phyloP scores from a whole-genome alignment of 495 filamentous ascomycete genomes.

The Penicillium robsamsonii region DNA sequence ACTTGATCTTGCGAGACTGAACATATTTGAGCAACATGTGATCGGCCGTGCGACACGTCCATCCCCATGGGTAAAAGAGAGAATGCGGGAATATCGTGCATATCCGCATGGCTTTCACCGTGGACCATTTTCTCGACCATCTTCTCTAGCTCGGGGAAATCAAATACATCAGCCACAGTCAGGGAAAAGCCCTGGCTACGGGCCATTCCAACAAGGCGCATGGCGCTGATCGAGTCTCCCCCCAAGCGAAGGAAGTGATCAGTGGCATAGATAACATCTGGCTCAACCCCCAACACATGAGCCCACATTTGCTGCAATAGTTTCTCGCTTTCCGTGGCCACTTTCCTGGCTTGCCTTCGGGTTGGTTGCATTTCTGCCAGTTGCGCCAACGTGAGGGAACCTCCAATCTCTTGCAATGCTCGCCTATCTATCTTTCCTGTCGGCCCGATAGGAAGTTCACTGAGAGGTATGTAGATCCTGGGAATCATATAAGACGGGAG shows the following conservation, averaged over 20 bases:
- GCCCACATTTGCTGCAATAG: not conserved
- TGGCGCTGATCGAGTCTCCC: not conserved
- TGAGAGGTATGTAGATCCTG: not conserved
- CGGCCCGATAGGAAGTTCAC: not conserved
- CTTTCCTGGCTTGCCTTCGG: not conserved
- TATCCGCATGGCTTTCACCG: not conserved
- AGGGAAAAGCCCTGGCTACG: not conserved
- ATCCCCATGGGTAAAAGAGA: not conserved
- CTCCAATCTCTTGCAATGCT: not conserved
- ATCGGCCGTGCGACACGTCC: not conserved
- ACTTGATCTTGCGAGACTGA: not conserved
- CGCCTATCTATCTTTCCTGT: not conserved
- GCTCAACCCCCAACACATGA: not conserved
- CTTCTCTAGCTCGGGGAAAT: not conserved
- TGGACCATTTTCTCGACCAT: not conserved
- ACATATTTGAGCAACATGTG: not conserved
- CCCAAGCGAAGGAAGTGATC: not conserved
- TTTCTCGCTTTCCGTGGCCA: not conserved
- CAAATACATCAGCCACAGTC: not conserved
- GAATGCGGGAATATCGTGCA: not conserved
- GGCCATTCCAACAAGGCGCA: not conserved
- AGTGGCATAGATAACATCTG: not conserved
- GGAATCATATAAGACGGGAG: slow-evolving; percentile 1
- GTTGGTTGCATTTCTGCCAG: not conserved
- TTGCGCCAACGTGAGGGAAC: not conserved